These are phyloP conservation scores for Ogataea parapolymorpha DNA, from an alignment of 805 yeast genomes.

Conservation along the genomic window DNA sequence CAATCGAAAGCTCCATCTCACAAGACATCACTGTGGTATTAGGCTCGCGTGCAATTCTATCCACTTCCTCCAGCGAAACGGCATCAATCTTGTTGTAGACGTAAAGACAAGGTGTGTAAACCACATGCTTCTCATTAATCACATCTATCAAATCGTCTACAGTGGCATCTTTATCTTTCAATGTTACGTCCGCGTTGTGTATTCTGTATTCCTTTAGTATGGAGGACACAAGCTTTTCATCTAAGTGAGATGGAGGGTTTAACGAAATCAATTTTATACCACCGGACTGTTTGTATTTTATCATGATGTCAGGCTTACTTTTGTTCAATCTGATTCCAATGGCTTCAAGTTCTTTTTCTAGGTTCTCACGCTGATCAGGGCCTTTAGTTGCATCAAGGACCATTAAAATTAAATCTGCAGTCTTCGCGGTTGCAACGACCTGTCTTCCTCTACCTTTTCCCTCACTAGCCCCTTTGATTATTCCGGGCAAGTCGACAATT, in stretches of 20 bases:
- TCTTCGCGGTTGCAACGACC: slow-evolving; percentile 93
- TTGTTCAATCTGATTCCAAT: slow-evolving; percentile 91
- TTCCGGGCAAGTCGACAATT: slow-evolving; percentile 96
- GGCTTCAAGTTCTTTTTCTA: slow-evolving; percentile 86
- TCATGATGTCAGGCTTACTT: slow-evolving; percentile 72
- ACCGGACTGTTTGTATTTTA: slow-evolving; percentile 80
- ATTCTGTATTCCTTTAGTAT: slow-evolving; percentile 83
- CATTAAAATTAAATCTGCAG: slow-evolving; percentile 90
- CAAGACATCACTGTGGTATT: slow-evolving; percentile 94
- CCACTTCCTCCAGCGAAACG: slow-evolving; percentile 91
- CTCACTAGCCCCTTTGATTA: slow-evolving; percentile 92
- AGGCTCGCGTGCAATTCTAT: slow-evolving; percentile 87
- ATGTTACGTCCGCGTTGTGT: slow-evolving; percentile 89
- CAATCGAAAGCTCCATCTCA: slow-evolving; percentile 79
- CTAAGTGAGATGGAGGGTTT: slow-evolving; percentile 76
- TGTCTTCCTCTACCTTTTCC: slow-evolving; percentile 98
- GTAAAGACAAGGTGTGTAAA: slow-evolving; percentile 86
- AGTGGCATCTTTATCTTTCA: slow-evolving; percentile 84
- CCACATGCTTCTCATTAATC: slow-evolving; percentile 81
- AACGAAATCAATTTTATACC: slow-evolving; percentile 84
- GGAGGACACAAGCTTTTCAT: slow-evolving; percentile 74
- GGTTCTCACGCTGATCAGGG: slow-evolving; percentile 78
- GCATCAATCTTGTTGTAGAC: slow-evolving; percentile 96
- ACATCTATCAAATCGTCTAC: slow-evolving; percentile 92
- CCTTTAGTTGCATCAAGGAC: slow-evolving; percentile 95